These are phyloP conservation scores for Elaeagnus macrophylla DNA, from an alignment of 306 rosid species.

Conservation along the genomic window DNA sequence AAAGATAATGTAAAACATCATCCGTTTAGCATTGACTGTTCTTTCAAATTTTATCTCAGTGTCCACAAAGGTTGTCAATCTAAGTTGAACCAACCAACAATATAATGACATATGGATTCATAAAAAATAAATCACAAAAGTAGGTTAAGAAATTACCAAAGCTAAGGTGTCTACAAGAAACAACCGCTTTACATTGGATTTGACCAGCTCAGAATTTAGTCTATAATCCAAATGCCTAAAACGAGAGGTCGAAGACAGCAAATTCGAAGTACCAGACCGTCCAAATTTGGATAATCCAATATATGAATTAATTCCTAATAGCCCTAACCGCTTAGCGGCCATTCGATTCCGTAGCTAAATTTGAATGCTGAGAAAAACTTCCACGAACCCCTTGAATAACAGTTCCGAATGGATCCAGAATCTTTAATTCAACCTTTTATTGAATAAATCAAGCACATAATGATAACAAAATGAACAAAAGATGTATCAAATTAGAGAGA, in stretches of 20 bases:
- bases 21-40: no score
- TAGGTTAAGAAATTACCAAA: slow-evolving; percentile 21
- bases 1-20: neutral
- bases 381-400: neutral
- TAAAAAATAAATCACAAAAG: neutral
- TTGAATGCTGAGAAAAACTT: neutral
- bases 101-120: neutral
- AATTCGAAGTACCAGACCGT: slow-evolving; percentile 31
- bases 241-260: slow-evolving; percentile 18
- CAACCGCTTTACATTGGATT: slow-evolving; percentile 38
- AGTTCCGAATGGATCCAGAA: neutral
- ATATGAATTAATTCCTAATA: slow-evolving; percentile 24
- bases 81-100: neutral
- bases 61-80: neutral
- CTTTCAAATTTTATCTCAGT: neutral
- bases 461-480: no score
- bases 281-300: slow-evolving; percentile 30
- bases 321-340: slow-evolving; percentile 58
- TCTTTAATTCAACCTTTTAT: no score
- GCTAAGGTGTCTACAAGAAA: slow-evolving; percentile 53
- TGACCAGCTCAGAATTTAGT: slow-evolving; percentile 28
- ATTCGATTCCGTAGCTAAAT: slow-evolving; percentile 31
- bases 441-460: no score
- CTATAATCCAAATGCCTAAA: slow-evolving; percentile 26
- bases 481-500: no score